Evolutionary conservation across 805 yeast species (phyloP).

Genomic region (Zygoascus flipseniorum): DNA sequence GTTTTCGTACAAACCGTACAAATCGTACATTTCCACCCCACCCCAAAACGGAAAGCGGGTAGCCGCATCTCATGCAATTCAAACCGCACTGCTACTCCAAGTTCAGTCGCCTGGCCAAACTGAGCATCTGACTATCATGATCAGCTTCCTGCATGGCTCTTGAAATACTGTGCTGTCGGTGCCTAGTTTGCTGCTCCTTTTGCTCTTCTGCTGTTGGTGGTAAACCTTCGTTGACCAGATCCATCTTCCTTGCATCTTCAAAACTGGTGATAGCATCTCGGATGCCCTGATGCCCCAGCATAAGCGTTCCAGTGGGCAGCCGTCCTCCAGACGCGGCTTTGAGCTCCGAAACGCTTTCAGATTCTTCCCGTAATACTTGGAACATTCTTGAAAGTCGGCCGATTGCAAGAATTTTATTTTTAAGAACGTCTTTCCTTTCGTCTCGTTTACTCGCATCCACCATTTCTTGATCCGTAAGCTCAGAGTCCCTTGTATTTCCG

Average conservation of each 20-base stretch:
- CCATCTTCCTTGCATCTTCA: slow-evolving; percentile 76
- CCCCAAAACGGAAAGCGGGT: background rate
- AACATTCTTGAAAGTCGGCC: slow-evolving; percentile 95
- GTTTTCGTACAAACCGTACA: background rate
- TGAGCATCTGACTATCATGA: slow-evolving; percentile 18
- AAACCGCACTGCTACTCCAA: slow-evolving; percentile 6
- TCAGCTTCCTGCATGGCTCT: slow-evolving; percentile 22
- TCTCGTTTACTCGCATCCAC: slow-evolving; percentile 10
- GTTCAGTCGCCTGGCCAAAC: slow-evolving; percentile 22
- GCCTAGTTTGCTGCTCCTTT: slow-evolving; percentile 32
- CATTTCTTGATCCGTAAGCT: background rate
- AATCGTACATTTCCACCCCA: background rate
- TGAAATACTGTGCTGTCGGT: slow-evolving; percentile 29
- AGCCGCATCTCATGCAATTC: background rate
- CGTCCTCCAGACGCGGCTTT: slow-evolving; percentile 66
- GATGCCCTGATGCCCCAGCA: slow-evolving; percentile 77
- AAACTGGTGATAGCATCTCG: slow-evolving; percentile 60
- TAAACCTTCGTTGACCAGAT: slow-evolving; percentile 73
- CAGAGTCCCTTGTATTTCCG: slow-evolving; percentile 2
- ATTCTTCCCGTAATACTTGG: slow-evolving; percentile 76
- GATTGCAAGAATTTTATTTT: slow-evolving; percentile 87
- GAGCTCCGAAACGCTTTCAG: slow-evolving; percentile 75
- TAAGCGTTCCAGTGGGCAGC: slow-evolving; percentile 77
- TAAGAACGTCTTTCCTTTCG: slow-evolving; percentile 40
- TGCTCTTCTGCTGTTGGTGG: slow-evolving; percentile 59